Conservation (phyloP, 257 asterid species). For the Primulina huaijiensis region DNA sequence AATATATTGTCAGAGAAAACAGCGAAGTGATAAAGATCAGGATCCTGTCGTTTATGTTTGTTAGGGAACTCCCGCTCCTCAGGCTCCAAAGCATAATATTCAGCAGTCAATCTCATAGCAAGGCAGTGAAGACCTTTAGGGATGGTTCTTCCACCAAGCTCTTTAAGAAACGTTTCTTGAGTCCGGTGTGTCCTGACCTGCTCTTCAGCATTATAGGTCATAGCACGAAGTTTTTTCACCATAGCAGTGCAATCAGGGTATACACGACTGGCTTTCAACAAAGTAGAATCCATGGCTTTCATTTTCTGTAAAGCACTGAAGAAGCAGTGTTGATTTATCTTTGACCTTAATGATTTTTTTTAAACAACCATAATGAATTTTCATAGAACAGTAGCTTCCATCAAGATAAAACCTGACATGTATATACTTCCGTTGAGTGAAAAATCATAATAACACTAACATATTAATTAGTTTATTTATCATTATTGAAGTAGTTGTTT, state of each 20-base stretch:
- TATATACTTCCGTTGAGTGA: background rate
- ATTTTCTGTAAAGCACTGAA: slow-evolving; percentile 87
- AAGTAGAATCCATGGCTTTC: slow-evolving; percentile 78
- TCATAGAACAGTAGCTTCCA: slow-evolving; percentile 12
- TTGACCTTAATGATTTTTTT: slow-evolving; percentile 14
- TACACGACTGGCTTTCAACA: slow-evolving; percentile 66
- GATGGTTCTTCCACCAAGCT: slow-evolving; percentile 81
- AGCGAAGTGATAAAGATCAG: slow-evolving; percentile 71
- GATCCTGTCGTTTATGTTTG: slow-evolving; percentile 55
- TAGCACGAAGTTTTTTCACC: slow-evolving; percentile 80
- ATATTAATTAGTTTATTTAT: background rate
- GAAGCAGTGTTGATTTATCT: slow-evolving; percentile 19
- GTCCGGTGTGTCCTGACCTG: slow-evolving; percentile 61
- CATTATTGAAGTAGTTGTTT: slow-evolving; percentile 10
- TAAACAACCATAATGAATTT: background rate
- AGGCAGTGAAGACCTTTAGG: slow-evolving; percentile 93
- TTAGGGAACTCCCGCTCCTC: slow-evolving; percentile 56
- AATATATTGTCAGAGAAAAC: slow-evolving; percentile 85
- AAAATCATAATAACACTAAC: background rate
- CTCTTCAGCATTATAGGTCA: slow-evolving; percentile 81
- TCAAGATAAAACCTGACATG: slow-evolving; percentile 9
- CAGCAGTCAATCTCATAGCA: slow-evolving; percentile 81
- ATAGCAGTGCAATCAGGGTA: slow-evolving; percentile 88
- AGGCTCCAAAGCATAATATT: slow-evolving; percentile 65
- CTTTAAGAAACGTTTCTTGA: slow-evolving; percentile 68